A percentile compares a stretch with the other conserved stretches of the same genome.
Evolutionary conservation across 805 yeast genomes (phyloP).

Genomic region (Jamesozyma spencerorum): DNA sequence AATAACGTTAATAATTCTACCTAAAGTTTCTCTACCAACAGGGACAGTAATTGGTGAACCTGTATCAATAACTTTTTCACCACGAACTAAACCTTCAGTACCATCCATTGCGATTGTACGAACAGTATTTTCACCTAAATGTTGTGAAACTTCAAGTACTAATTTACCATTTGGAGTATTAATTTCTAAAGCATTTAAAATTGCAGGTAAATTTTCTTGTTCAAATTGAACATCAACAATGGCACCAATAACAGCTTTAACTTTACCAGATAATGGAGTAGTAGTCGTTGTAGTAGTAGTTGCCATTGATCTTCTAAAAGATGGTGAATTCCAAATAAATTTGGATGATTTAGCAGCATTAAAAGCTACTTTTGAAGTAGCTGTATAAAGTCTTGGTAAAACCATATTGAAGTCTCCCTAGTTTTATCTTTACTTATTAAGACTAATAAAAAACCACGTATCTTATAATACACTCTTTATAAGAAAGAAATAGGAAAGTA

Average conservation of each 20-base stretch:
- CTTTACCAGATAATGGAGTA: conserved; percentile 56
- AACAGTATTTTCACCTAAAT: conserved; percentile 99
- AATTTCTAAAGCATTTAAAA: conserved; percentile 91
- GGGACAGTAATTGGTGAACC: conserved; percentile 99
- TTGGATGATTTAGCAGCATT: conserved; percentile 62
- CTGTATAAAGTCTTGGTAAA: conserved; percentile 50
- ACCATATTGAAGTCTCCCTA: conserved; percentile 29
- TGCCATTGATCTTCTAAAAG: conserved; percentile 15
- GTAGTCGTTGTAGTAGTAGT: conserved; percentile 43
- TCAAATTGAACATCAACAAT: conserved; percentile 98
- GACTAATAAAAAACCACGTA: no score
- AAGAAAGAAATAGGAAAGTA: neutral
- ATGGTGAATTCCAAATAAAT: neutral
- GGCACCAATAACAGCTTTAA: conserved; percentile 98
- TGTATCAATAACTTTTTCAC: conserved; percentile 82
- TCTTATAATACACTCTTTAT: neutral
- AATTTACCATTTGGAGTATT: conserved; percentile 70
- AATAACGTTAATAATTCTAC: conserved; percentile 94
- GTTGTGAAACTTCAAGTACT: conserved; percentile 98
- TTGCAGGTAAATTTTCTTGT: conserved; percentile 94
- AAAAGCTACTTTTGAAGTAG: conserved; percentile 76
- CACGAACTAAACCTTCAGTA: conserved; percentile 99
- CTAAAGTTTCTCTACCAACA: conserved; percentile 97
- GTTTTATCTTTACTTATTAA: neutral
- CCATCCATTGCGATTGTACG: conserved; percentile 99